Base-by-base conservation (phyloP, 305 asterid genomes). In the Plantago lanceolata region DNA sequence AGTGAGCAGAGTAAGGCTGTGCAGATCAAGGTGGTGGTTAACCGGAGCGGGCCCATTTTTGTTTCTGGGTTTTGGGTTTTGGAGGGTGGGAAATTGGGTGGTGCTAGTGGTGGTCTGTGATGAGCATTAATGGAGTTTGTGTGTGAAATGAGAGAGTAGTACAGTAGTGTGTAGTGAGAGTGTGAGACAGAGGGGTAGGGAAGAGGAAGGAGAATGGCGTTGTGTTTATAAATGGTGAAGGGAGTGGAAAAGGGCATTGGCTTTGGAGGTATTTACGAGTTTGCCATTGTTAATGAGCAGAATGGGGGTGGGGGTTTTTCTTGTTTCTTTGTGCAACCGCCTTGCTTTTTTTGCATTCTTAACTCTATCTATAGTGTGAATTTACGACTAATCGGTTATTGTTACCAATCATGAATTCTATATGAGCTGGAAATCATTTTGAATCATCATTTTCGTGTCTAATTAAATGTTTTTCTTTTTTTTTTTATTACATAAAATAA, bases 1-100 rank as follows among this genome's bases (percentile, higher is more conserved):
- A 21, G 13, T 59, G 35, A 21, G 4, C 28, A 82, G 29, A 78
- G 40, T 26, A 76, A 5, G 40, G 68, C 35, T 51, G 69, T 15
- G 52, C 60, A 49, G 45, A 33, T 63, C 37, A 67, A 72, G 67
- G 74, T 67, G n/a, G n/a, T n/a, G 50, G 81, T 65, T 18, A 57
- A 48, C 19, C 11, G 65, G 67, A 68, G 52, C 15, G 26, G 56
- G 58, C 66, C 76, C 85, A 81, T 78, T 51, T 73, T 54, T n/a
- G n/a, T n/a, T n/a, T n/a, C n/a, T n/a, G n/a, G n/a, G n/a, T 14
- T 21, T 51, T 24, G 28, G 28, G 28, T 24, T 24, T 24, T 1
- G 28, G 28, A 24, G 28, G 28, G n/a, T n/a, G n/a, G n/a, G 3
- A 3, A 24, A 24, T 24, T 24, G 28, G 50, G n/a, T 45, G 16